Conservation (phyloP, 2,329 filamentous ascomycete genomes). For the Rhynchosporium secalis region DNA sequence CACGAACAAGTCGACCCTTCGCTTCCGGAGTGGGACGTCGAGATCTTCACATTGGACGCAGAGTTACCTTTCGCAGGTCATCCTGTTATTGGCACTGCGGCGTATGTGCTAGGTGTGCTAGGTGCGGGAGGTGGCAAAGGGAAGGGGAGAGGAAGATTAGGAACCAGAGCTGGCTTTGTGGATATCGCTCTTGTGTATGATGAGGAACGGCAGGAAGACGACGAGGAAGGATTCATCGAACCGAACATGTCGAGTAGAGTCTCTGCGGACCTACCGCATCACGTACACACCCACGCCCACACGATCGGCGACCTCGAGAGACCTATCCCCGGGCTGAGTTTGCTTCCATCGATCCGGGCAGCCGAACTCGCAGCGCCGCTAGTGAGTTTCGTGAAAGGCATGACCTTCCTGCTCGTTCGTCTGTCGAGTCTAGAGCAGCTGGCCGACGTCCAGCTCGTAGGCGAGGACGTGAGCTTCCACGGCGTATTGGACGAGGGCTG, state of each 20-base stretch:
- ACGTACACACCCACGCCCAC: constrained; percentile 59
- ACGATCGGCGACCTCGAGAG: constrained; percentile 38
- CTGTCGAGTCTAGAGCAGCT: constrained; percentile 63
- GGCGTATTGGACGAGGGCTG: constrained; percentile 53
- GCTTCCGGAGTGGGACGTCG: constrained; percentile 47
- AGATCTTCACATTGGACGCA: constrained; percentile 56
- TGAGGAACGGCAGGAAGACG: constrained; percentile 4
- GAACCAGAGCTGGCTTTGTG: constrained; percentile 53
- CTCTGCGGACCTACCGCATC: constrained; percentile 65
- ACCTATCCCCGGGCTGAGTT: constrained; percentile 35
- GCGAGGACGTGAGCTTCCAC: constrained; percentile 39
- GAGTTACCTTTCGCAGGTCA: constrained; percentile 64
- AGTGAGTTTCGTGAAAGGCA: constrained; percentile 68
- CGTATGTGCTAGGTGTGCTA: constrained; percentile 45
- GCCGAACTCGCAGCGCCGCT: constrained; percentile 50
- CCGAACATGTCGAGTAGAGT: constrained; percentile 5
- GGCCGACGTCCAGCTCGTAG: constrained; percentile 40
- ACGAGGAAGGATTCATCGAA: constrained; percentile 33
- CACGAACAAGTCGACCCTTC: constrained; percentile 43
- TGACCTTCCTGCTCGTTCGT: constrained; percentile 67
- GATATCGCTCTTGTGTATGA: constrained; percentile 3
- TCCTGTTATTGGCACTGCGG: constrained; percentile 58
- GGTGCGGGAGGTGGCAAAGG: neutral
- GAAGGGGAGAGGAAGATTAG: neutral
- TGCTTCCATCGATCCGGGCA: constrained; percentile 37